Base-by-base conservation (phyloP, 1,139 yeast genomes). In the Zygoascus meyerae region DNA sequence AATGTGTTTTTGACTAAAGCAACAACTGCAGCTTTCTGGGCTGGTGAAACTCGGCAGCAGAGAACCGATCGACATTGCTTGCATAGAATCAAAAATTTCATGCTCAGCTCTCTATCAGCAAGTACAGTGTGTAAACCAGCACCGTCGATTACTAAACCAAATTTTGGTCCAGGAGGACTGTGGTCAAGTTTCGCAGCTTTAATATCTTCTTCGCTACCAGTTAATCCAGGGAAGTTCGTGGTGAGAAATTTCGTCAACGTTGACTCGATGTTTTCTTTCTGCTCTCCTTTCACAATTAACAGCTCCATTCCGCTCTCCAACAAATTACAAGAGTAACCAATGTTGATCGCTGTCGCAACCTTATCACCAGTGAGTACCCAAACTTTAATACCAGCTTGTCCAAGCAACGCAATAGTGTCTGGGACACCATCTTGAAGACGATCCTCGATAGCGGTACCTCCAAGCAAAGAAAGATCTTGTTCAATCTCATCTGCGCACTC, bases 331-430 rank as follows among this genome's bases (percentile, higher is more conserved):
- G 96, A 86, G 63, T 86, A 90, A 6, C 97, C 97, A 71, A 90
- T 90, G 62, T 90, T 90, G 59, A 90, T 89, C 10, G 97, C 97
- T 34, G 97, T 90, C 68, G 90, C 97, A 44, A 90, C 89, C 67
- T 89, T 84, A 67, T 90, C 97, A 64, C 97, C 97, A 12, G 97
- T 90, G 49, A 90, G 73, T 39, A 90, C 97, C 97, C 97, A 90
- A 46, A 90, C 71, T 65, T 90, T 90, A 55, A 90, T 84, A 60
- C 97, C 97, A 6, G 97, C 97, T 55, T 79, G 75, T 7, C 83
- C 85, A 48, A 90, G 74, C 37, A 84, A 69, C 7, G 86, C 82
- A 65, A 90, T 90, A 4, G 97, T 77, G 56, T 86, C 95, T 1
- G 97, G 96, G 18, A 90, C 97, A 64, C 97, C 97, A 49, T 81